Percentiles rank a stretch among this genome's conserved stretches.
Conservation (phyloP, 208 protist genomes). For the Wallacemonas sp. region DNA sequence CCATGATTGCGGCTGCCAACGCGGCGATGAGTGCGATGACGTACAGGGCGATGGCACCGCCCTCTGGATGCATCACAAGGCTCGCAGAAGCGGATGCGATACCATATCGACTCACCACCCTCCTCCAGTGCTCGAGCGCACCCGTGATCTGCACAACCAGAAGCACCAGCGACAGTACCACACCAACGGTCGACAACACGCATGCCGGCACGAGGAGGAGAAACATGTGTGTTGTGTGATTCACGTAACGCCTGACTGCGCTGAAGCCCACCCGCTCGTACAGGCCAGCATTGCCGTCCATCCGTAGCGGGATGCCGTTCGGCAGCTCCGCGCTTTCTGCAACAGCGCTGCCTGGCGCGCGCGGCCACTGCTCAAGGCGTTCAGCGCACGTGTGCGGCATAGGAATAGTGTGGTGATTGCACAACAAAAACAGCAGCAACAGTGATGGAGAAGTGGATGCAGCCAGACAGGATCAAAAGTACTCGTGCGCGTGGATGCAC, state of each 20-base stretch:
- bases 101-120: not conserved
- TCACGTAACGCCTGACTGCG: not conserved
- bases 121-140: not conserved
- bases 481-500: too few relatives aligned
- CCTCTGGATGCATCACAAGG: conserved; percentile 8
- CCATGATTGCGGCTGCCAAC: not conserved
- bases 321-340: not conserved
- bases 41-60: not conserved
- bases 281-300: conserved; percentile 1
- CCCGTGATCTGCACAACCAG: not conserved
- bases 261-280: not conserved
- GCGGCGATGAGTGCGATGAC: not conserved
- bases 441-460: too few relatives aligned
- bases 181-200: not conserved
- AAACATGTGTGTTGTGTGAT: not conserved
- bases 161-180: not conserved
- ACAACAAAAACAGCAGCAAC: too few relatives aligned
- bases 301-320: conserved; percentile 2
- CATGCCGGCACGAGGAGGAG: not conserved
- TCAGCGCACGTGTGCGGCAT: too few relatives aligned
- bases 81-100: not conserved
- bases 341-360: not conserved
- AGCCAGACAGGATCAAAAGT: too few relatives aligned
- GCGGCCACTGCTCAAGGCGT: not conserved
- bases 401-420: too few relatives aligned